Evolutionary conservation across 2,329 filamentous ascomycete genomes (phyloP), one percentile per base, ranked within the genome.

Genomic region (Shiraia bambusicola): DNA sequence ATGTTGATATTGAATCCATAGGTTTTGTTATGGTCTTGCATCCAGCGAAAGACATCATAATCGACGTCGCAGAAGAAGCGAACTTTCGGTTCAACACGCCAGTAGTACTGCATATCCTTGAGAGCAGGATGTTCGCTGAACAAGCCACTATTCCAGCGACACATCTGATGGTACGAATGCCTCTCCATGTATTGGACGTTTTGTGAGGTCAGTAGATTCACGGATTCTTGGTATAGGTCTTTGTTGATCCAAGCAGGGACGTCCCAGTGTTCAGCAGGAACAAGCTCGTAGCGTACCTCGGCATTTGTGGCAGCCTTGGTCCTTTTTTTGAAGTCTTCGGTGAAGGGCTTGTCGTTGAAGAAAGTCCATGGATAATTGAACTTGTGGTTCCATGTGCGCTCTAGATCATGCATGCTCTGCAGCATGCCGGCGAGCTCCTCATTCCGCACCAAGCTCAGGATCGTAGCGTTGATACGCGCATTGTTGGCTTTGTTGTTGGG

Each of bases 351-450:
- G 63, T 98, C 92, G 72, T 98, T 98, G 79, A 98, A 94, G 69
- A 98, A 98, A 7, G 90, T 96, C 89, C 93, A 98, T 0, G 93
- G 93, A 66, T 98, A 98, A 75, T 98, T 98, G 81, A 97, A 98
- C 66, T 98, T 98, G 76, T 82, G 77, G 64, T 98, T 98, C 90
- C 91, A 98, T 1, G 92, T 97, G 53, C 86, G 76, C 73, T 98
- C 93, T 46, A 98, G 78, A 63, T 98, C 92, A 40, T 72, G 72
- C 88, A 98, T 98, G 17, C 90, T 89, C 64, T 85, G 81, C 17
- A 97, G 75, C 76, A 98, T 87, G 33, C 86, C 87, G 15, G 82
- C 73, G 19, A 96, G 74, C 74, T 98, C 93, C 65, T 88, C 83
- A 63, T 98, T 98, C 48, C 93, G 85, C 41, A 98, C 93, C 27